Percentiles rank a stretch among this genome's conserved stretches.
These are phyloP conservation scores for Leccinum truebloodii DNA, from an alignment of 768 basidiomycete genomes.

Conservation along the genomic window DNA sequence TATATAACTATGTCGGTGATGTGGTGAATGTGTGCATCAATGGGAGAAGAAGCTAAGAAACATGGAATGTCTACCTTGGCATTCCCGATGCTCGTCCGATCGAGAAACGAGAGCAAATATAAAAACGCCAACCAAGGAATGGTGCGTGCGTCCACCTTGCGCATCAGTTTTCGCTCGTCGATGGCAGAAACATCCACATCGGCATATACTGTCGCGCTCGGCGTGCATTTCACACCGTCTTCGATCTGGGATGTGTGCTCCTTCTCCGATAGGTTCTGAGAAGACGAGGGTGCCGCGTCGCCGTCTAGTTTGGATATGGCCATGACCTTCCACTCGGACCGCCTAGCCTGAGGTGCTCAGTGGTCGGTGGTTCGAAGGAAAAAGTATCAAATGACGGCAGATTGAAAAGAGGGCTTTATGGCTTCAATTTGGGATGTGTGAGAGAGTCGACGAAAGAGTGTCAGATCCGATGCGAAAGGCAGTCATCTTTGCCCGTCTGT, in stretches of 20 bases:
- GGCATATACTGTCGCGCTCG: slow-evolving; percentile 26
- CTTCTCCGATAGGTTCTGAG: slow-evolving; percentile 9
- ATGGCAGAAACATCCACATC: slow-evolving; percentile 58
- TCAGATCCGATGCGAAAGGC: slow-evolving; percentile 3
- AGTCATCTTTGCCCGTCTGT: not conserved
- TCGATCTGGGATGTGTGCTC: slow-evolving; percentile 2
- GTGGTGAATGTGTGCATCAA: too few species aligned
- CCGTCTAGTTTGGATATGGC: not conserved
- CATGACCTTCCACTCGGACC: not conserved
- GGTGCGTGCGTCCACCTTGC: slow-evolving; percentile 68
- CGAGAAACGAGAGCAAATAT: slow-evolving; percentile 73
- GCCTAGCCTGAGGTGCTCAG: not conserved
- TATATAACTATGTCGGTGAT: too few species aligned
- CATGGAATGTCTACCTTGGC: too few species aligned
- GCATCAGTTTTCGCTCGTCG: slow-evolving; percentile 67
- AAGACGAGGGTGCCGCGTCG: not conserved
- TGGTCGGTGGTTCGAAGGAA: not conserved
- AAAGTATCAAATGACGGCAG: not conserved
- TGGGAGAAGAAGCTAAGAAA: too few species aligned
- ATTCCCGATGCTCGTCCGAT: slow-evolving; percentile 57
- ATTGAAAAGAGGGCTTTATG: not conserved
- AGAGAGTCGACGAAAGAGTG: not conserved
- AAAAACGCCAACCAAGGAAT: slow-evolving; percentile 74
- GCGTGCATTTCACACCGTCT: not conserved
- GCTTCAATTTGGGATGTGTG: not conserved